Evolutionary conservation across 208 protist genomes (phyloP), one percentile per base, ranked within the genome.

Genomic region (Leishmania major): DNA sequence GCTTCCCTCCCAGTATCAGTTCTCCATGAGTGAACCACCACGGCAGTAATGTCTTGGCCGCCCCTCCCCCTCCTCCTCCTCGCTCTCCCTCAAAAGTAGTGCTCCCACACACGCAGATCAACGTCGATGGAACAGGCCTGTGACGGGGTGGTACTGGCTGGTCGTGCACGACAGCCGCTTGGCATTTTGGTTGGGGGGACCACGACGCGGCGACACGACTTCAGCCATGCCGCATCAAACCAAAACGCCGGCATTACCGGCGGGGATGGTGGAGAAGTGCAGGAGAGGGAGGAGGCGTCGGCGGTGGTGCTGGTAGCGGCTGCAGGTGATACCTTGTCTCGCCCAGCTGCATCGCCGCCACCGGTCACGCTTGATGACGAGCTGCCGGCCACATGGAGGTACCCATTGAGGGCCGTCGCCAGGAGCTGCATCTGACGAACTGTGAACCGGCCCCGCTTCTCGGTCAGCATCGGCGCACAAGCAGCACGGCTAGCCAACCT

Each of bases 31-130:
- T 31, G 69, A 53, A 22, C 69, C 43, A 4, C 35, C 69, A 49
- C 25, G 28, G 69, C 8, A 73, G 69, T 0, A 47, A 28, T 37
- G 28, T 28, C 7, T 11, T 6, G 73, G 17, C 25, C 47, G 2
- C 45, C 47, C 71, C 3, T 71, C 6, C 43, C 13, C 43, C 74
- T 64, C 74, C 3, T 28, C 74, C n/a, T 57, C 22, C 10, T 31
- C 7, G 25, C 6, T 13, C 49, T 2, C 31, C 31, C 57, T 84
- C 53, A 85, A 40, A 51, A 78, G 28, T 78, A 59, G 31, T 86
- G 83, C 60, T 83, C 59, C 83, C 83, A 86, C 17, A 86, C 79
- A 53, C 59, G 75, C 51, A 82, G 53, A 64, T 87, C 80, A 8
- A 78, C 59, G 7, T 62, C 77, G 6, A 45, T 47, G 10, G 25